These are phyloP conservation scores for Plasmodium gonderi DNA, from an alignment of 169 alveolate genomes.

Conservation along the genomic window DNA sequence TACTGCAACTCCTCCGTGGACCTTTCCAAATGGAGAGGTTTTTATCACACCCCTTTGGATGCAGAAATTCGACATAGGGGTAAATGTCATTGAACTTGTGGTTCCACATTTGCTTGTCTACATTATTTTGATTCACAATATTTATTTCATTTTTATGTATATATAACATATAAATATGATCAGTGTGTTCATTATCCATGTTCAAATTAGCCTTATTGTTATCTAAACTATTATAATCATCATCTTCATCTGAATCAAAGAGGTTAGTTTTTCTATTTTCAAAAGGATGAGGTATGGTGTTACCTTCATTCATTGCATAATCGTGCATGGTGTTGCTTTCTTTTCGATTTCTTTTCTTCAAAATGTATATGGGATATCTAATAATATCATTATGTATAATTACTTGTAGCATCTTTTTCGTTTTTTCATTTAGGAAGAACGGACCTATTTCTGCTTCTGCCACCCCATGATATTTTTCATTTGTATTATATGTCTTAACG, in stretches of 20 bases:
- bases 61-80: slow-evolving; percentile 24
- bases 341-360: background rate
- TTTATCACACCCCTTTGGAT: background rate
- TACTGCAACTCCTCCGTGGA: no score
- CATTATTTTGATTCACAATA: slow-evolving; percentile 21
- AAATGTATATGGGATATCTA: slow-evolving; percentile 37
- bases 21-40: no score
- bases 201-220: background rate
- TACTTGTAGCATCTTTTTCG: slow-evolving; percentile 25
- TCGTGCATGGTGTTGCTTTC: background rate
- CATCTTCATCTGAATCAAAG: background rate
- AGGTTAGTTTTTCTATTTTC: background rate
- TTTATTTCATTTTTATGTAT: slow-evolving; percentile 56
- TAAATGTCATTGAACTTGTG: slow-evolving; percentile 32
- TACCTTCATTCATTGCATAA: no score
- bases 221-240: slow-evolving; percentile 16
- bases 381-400: slow-evolving; percentile 39
- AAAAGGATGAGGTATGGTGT: background rate
- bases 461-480: slow-evolving; percentile 21
- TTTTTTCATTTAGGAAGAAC: slow-evolving; percentile 19
- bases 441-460: slow-evolving; percentile 69
- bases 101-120: slow-evolving; percentile 29
- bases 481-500: background rate
- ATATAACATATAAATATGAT: slow-evolving; percentile 25
- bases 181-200: slow-evolving; percentile 26